These are phyloP conservation scores for Ilex aquifolium DNA, from an alignment of 257 asterid species.

Conservation along the genomic window DNA sequence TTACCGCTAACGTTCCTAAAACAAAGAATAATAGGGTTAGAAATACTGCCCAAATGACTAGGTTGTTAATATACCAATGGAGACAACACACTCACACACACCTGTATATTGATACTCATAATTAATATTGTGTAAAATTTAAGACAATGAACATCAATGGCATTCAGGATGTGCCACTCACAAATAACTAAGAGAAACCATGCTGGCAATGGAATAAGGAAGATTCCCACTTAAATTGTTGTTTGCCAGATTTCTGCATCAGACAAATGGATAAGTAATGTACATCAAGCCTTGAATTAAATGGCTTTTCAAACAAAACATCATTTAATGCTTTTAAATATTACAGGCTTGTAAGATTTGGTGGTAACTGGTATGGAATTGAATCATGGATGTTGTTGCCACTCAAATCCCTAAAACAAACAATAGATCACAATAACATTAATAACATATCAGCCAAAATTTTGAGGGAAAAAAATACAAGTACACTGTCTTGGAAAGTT, in stretches of 20 bases:
- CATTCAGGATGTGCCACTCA: slow-evolving; percentile 35
- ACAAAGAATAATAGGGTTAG: slow-evolving; percentile 20
- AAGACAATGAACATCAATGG: neutral
- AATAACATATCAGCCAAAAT: slow-evolving; percentile 1
- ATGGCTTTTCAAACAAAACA: slow-evolving; percentile 11
- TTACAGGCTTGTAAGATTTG: slow-evolving; percentile 86
- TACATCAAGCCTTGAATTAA: slow-evolving; percentile 9
- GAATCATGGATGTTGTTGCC: slow-evolving; percentile 66
- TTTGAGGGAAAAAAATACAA: neutral
- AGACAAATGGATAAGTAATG: slow-evolving; percentile 4
- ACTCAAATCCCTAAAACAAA: slow-evolving; percentile 78
- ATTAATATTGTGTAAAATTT: neutral
- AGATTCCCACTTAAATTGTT: slow-evolving; percentile 73
- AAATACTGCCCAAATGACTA: slow-evolving; percentile 1
- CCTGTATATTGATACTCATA: too few relatives aligned
- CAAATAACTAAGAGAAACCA: slow-evolving; percentile 62
- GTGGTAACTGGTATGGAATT: slow-evolving; percentile 83
- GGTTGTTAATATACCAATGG: too few relatives aligned
- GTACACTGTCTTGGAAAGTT: neutral
- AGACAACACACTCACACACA: too few relatives aligned
- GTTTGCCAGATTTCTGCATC: slow-evolving; percentile 79
- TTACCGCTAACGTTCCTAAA: slow-evolving; percentile 79
- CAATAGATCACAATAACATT: slow-evolving; percentile 2
- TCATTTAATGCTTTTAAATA: slow-evolving; percentile 17
- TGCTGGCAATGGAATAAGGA: slow-evolving; percentile 66